Conservation (phyloP, 176 grass and related monocot species). For the Panicum miliaceum region DNA sequence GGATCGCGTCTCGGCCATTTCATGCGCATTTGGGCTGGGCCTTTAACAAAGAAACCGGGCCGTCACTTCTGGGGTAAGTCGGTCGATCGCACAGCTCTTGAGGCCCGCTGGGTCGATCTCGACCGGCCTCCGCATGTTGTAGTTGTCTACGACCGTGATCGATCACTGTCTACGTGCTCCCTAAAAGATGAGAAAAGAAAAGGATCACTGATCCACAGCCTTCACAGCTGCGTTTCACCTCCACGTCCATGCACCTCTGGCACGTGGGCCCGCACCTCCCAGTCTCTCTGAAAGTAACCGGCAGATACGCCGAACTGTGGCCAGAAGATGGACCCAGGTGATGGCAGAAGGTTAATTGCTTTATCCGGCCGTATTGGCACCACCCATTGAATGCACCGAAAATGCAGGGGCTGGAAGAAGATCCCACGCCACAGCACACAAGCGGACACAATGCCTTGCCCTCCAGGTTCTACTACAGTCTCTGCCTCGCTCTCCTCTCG, state of each 20-base stretch:
- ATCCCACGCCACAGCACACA: background rate
- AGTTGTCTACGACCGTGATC: too few species aligned
- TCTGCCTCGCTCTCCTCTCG: too few species aligned
- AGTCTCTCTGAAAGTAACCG: too few species aligned
- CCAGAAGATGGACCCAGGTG: background rate
- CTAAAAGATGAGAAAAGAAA: background rate
- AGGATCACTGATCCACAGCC: background rate
- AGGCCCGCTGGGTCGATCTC: too few species aligned
- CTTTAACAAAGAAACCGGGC: background rate
- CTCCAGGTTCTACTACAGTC: background rate
- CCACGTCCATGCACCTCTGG: background rate
- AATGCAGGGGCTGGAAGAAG: background rate
- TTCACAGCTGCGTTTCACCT: too few species aligned
- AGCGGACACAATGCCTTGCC: background rate
- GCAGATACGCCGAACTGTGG: background rate
- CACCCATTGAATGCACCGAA: constrained; percentile 15
- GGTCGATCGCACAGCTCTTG: too few species aligned
- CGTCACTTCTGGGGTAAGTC: too few species aligned
- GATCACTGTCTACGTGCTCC: too few species aligned
- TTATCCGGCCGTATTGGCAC: constrained; percentile 17
- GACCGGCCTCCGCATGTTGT: too few species aligned
- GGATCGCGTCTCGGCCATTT: too few species aligned
- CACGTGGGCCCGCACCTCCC: background rate
- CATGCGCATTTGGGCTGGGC: background rate
- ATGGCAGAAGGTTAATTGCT: constrained; percentile 1